A percentile compares a stretch with the other conserved stretches of the same genome.
These are phyloP conservation scores for Pseudogymnoascus sp. DNA, from an alignment of 2,329 filamentous ascomycete genomes.

Conservation along the genomic window DNA sequence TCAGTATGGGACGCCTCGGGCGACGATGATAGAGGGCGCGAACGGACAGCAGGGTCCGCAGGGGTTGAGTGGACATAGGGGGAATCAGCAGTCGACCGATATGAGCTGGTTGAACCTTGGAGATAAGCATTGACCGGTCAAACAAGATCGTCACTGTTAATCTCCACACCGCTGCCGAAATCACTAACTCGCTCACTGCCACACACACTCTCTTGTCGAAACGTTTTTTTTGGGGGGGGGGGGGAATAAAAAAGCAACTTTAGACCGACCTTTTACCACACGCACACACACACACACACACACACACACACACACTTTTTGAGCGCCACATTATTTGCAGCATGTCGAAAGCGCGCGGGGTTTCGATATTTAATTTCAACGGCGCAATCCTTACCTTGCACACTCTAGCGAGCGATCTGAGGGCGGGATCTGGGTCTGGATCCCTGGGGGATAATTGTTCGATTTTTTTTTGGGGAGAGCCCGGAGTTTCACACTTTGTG, in stretches of 20 bases:
- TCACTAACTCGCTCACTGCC: not conserved
- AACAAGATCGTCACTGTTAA: not conserved
- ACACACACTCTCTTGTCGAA: not conserved
- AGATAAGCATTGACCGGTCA: constrained; percentile 23
- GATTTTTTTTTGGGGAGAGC: not conserved
- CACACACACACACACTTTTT: not conserved
- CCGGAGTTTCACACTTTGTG: not conserved
- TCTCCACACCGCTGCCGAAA: not conserved
- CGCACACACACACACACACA: not conserved
- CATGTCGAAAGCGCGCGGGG: not conserved
- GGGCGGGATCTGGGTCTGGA: not conserved
- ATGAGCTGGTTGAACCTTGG: constrained; percentile 77
- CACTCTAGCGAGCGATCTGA: not conserved
- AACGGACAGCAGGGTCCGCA: too few relatives aligned
- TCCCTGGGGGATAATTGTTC: not conserved
- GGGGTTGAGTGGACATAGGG: constrained; percentile 29
- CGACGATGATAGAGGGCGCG: constrained; percentile 15
- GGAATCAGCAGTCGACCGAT: constrained; percentile 39
- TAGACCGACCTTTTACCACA: not conserved
- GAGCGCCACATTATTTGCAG: not conserved
- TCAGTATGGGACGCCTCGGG: constrained; percentile 34
- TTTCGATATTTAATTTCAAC: not conserved
- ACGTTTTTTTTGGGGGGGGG: not conserved
- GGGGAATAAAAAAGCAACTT: not conserved
- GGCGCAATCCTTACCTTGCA: not conserved